Percentiles rank a stretch among this genome's conserved stretches.
Conservation (phyloP, 2,329 filamentous ascomycete species). For the Colletotrichum acutatum region DNA sequence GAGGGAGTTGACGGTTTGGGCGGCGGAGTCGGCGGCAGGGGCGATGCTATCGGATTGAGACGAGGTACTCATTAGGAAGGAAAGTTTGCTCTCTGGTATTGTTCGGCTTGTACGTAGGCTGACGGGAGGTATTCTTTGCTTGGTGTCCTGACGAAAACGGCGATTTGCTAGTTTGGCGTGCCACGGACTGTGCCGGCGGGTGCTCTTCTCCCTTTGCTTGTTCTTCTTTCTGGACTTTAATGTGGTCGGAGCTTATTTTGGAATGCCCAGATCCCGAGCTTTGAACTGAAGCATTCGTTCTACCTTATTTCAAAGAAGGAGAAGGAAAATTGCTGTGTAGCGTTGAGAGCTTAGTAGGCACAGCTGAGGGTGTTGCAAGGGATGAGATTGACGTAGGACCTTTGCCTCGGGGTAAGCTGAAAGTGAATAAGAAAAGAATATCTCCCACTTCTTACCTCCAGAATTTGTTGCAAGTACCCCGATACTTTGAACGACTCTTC, state of each 20-base stretch:
- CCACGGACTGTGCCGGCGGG: not conserved
- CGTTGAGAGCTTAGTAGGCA: not conserved
- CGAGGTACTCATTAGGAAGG: conserved; percentile 23
- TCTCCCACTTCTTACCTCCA: not conserved
- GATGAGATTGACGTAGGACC: not conserved
- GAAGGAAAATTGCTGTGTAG: not conserved
- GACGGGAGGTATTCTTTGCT: not conserved
- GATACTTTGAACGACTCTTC: not conserved
- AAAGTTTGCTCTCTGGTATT: conserved; percentile 4
- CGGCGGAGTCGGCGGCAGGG: conserved; percentile 28
- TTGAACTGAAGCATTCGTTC: not conserved
- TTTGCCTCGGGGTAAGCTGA: not conserved
- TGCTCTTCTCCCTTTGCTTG: not conserved
- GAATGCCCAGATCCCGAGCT: not conserved
- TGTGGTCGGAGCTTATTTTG: not conserved
- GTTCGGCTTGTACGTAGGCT: not conserved
- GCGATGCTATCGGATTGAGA: conserved; percentile 29
- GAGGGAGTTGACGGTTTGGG: conserved; percentile 34
- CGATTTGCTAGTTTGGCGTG: not conserved
- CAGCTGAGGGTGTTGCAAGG: not conserved
- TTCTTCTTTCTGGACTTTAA: not conserved
- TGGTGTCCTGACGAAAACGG: conserved; percentile 8
- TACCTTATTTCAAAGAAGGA: not conserved
- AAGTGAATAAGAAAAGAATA: not conserved
- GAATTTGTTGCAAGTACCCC: not conserved